These are phyloP conservation scores for Lactuca saligna DNA, from an alignment of 129 eudicot genomes.

Conservation along the genomic window DNA sequence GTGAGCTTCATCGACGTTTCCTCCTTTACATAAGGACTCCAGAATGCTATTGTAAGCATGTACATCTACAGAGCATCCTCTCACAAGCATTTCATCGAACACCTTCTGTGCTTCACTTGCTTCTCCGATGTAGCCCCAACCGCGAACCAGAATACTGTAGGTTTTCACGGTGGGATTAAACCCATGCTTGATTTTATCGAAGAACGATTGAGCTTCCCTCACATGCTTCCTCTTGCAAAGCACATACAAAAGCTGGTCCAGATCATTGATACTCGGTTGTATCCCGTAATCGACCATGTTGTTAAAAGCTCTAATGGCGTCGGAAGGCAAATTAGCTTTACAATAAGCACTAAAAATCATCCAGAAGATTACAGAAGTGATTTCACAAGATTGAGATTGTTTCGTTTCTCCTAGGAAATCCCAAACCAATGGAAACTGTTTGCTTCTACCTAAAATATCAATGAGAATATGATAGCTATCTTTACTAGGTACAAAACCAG, in stretches of 20 bases:
- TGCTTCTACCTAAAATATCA: conserved; percentile 65
- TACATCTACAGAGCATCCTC: conserved; percentile 65
- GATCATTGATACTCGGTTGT: conserved; percentile 44
- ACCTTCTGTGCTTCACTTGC: conserved; percentile 46
- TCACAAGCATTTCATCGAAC: conserved; percentile 83
- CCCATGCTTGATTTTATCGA: conserved; percentile 50
- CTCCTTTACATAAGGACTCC: conserved; percentile 76
- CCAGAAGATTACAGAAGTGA: conserved; percentile 54
- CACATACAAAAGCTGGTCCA: conserved; percentile 66
- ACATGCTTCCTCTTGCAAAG: conserved; percentile 79
- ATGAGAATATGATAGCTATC: conserved; percentile 56
- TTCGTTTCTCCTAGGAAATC: conserved; percentile 68
- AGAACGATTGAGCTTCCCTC: conserved; percentile 66
- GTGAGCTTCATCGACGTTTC: conserved; percentile 64
- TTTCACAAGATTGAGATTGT: conserved; percentile 30
- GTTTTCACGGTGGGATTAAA: conserved; percentile 48
- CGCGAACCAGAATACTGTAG: conserved; percentile 70
- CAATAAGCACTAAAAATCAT: conserved; percentile 61
- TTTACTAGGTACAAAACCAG: conserved; percentile 49
- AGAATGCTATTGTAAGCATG: conserved; percentile 73
- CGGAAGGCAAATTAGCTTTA: conserved; percentile 72
- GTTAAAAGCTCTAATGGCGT: conserved; percentile 74
- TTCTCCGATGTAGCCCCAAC: conserved; percentile 80
- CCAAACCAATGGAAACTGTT: conserved; percentile 87
- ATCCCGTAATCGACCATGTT: conserved; percentile 78